A percentile compares a stretch with the other conserved stretches of the same genome.
phyloP scores from a whole-genome alignment of 495 filamentous ascomycete species.

The Penicillium coffeae region DNA sequence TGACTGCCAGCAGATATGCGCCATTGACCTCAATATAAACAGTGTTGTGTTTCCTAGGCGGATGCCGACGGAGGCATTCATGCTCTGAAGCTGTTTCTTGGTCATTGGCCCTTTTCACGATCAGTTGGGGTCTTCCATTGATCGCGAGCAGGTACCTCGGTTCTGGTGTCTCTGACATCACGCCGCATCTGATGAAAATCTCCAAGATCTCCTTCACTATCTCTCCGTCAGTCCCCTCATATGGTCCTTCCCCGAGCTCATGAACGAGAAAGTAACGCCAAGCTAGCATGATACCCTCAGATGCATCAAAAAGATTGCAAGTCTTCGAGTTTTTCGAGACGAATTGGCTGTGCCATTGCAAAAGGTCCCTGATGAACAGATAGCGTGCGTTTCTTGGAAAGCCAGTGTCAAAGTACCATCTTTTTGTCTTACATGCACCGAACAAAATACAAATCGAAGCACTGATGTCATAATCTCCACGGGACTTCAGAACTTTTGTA shows the following conservation, averaged over 20 bases:
- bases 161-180: no score
- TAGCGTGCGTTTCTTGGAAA: not conserved
- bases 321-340: not conserved
- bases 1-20: no score
- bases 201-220: not conserved
- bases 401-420: no score
- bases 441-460: not conserved
- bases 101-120: no score
- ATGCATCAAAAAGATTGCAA: not conserved
- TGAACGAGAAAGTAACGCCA: slow-evolving; percentile 2
- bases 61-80: no score
- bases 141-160: no score
- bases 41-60: no score
- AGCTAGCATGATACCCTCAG: not conserved
- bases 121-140: no score
- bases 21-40: no score
- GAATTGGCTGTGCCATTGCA: not conserved
- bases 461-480: not conserved
- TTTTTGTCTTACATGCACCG: slow-evolving; percentile 3
- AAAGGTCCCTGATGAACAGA: not conserved
- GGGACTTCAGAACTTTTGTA: not conserved
- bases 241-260: not conserved
- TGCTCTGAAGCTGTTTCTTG: no score
- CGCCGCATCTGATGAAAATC: not conserved
- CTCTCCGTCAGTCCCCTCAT: not conserved